A percentile compares a stretch with the other conserved stretches of the same genome.
These are phyloP conservation scores for Stachybotrys chlorohalonatus DNA, from an alignment of 2,329 filamentous ascomycete genomes.

Conservation along the genomic window DNA sequence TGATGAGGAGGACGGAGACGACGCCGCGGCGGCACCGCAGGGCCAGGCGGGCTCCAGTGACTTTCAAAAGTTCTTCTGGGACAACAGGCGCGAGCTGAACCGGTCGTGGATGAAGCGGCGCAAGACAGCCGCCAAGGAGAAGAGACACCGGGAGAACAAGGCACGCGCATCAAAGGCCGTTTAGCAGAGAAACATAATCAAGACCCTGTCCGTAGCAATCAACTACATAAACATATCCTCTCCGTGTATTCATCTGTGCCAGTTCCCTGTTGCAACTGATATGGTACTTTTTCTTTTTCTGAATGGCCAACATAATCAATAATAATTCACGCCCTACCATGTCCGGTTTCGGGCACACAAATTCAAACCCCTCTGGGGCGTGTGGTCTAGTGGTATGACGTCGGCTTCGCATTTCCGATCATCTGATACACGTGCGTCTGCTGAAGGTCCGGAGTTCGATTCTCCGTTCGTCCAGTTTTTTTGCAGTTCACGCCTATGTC, in stretches of 20 bases:
- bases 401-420: conserved; percentile 11
- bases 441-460: conserved; percentile 15
- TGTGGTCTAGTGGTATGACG: conserved; percentile 16
- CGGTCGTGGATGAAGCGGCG: conserved; percentile 56
- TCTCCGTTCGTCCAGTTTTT: conserved; percentile 13
- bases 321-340: not conserved
- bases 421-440: conserved; percentile 4
- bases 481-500: not conserved
- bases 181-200: conserved; percentile 7
- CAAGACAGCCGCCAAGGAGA: conserved; percentile 56
- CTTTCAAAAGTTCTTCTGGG: conserved; percentile 61
- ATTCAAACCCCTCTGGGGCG: conserved; percentile 4
- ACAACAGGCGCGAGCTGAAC: conserved; percentile 56
- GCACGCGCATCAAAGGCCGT: conserved; percentile 35
- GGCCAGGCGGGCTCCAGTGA: conserved; percentile 30
- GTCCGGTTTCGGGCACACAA: not conserved
- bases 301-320: not conserved
- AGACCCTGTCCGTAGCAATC: too few species aligned
- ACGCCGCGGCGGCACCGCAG: conserved; percentile 9
- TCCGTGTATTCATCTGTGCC: too few species aligned
- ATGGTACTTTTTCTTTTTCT: too few species aligned
- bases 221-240: too few species aligned
- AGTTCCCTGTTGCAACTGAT: too few species aligned
- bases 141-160: conserved; percentile 56
- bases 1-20: conserved; percentile 17